Conservation (phyloP, 2,329 filamentous ascomycete genomes). For the Trichoderma semiorbis region DNA sequence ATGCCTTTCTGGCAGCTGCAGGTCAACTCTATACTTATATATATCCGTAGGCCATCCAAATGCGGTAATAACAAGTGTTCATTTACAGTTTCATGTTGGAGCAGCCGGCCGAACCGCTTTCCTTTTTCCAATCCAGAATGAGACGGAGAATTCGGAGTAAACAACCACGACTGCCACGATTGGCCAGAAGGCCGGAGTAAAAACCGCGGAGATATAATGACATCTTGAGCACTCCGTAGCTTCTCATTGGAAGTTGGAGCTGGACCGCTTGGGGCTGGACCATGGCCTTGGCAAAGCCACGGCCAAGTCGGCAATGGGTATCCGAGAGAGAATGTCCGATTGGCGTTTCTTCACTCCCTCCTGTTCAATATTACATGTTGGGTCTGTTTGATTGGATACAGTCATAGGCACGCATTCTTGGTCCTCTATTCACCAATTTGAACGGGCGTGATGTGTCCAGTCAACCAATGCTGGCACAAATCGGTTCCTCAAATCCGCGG, state of each 20-base stretch:
- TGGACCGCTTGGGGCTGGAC: not conserved
- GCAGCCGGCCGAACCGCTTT: not conserved
- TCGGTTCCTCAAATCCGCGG: not conserved
- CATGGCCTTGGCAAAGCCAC: not conserved
- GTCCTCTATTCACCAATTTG: not conserved
- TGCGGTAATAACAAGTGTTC: not conserved
- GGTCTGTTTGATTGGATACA: not conserved
- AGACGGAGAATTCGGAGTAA: not conserved
- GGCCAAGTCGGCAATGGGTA: conserved; percentile 5
- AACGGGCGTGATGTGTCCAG: not conserved
- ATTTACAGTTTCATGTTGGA: not conserved
- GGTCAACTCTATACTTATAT: not conserved
- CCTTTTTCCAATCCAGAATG: not conserved
- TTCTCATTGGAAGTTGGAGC: not conserved
- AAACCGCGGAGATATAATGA: not conserved
- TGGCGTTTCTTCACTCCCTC: not conserved
- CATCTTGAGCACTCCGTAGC: too few species aligned
- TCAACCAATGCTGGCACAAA: too few species aligned
- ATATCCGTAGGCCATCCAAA: not conserved
- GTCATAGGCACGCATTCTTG: not conserved
- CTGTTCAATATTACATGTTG: not conserved
- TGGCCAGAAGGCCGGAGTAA: not conserved
- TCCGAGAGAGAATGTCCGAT: not conserved
- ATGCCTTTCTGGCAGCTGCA: not conserved
- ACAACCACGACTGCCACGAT: not conserved